Percentiles rank a stretch among this genome's conserved stretches.
phyloP scores from a whole-genome alignment of 768 basidiomycete genomes.

The Russula olivacea region DNA sequence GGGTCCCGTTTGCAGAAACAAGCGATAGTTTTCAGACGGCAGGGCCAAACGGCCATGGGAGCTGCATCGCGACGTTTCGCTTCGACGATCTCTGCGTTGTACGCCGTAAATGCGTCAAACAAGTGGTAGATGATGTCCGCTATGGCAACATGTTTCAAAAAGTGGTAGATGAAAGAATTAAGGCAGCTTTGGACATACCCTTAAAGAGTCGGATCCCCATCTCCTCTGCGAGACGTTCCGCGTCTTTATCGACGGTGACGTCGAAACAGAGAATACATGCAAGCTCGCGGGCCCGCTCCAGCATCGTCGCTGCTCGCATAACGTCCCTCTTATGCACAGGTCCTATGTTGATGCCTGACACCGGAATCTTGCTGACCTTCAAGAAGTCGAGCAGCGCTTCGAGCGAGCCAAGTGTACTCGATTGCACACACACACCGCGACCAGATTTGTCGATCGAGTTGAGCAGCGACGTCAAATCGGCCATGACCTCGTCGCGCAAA shows the following conservation, averaged over 20 bases:
- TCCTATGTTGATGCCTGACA: constrained; percentile 95
- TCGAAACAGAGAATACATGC: constrained; percentile 97
- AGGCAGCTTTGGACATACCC: constrained; percentile 44
- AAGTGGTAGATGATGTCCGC: constrained; percentile 99
- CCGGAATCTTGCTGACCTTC: constrained; percentile 91
- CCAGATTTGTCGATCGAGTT: constrained; percentile 92
- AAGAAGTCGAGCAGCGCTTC: constrained; percentile 97
- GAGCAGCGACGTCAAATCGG: constrained; percentile 81
- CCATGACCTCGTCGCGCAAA: constrained; percentile 92
- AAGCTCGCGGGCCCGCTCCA: constrained; percentile 93
- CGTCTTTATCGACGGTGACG: constrained; percentile 89
- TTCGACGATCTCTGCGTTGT: constrained; percentile 86
- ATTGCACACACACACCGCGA: constrained; percentile 96
- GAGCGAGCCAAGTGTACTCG: constrained; percentile 92
- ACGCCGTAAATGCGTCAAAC: constrained; percentile 93
- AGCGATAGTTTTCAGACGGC: constrained; percentile 87
- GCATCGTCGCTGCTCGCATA: constrained; percentile 87
- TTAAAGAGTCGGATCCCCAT: constrained; percentile 93
- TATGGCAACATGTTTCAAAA: constrained; percentile 31
- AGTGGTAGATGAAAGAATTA: not conserved
- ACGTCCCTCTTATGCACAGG: constrained; percentile 95
- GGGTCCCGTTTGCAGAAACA: constrained; percentile 96
- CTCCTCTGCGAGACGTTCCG: constrained; percentile 86
- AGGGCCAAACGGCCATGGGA: constrained; percentile 95
- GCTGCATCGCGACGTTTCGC: constrained; percentile 91